Conservation (phyloP, 345 rosid species). For the Linum lewisii region DNA sequence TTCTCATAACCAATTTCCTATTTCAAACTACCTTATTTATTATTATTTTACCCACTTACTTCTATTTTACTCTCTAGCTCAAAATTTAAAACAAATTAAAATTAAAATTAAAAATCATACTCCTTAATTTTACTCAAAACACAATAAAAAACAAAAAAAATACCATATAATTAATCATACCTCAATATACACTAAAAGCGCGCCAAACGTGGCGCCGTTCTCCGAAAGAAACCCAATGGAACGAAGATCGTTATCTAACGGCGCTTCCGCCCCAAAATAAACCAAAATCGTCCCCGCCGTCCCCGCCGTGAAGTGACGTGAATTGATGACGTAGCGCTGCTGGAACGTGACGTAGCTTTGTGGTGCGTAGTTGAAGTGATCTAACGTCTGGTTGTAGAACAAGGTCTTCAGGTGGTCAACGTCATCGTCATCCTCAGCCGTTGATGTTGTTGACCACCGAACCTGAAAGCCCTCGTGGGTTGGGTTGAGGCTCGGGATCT, state of each 20-base stretch:
- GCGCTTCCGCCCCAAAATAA: constrained; percentile 12
- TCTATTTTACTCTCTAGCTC: too few species aligned
- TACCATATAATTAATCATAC: not conserved
- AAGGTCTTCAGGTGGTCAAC: not conserved
- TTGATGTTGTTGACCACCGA: not conserved
- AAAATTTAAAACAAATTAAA: too few species aligned
- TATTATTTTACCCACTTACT: too few species aligned
- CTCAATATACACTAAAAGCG: constrained; percentile 15
- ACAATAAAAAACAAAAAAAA: too few species aligned
- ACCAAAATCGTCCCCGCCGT: constrained; percentile 12
- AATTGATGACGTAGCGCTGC: constrained; percentile 12
- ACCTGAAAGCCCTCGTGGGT: not conserved
- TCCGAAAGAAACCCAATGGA: constrained; percentile 6
- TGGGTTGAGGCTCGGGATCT: not conserved
- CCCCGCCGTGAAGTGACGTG: constrained; percentile 11
- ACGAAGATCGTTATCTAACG: not conserved
- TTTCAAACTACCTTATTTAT: too few species aligned
- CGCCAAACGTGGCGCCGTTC: constrained; percentile 11
- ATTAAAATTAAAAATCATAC: too few species aligned
- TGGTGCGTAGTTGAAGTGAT: constrained; percentile 14
- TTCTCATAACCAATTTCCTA: too few species aligned
- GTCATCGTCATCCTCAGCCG: not conserved
- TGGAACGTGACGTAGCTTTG: constrained; percentile 13
- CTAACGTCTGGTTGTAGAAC: constrained; percentile 10
- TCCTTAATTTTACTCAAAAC: too few species aligned